Percentiles rank a stretch among this genome's conserved stretches.
phyloP scores from a whole-genome alignment of 2,329 filamentous ascomycete genomes.

The Oidium heveae region DNA sequence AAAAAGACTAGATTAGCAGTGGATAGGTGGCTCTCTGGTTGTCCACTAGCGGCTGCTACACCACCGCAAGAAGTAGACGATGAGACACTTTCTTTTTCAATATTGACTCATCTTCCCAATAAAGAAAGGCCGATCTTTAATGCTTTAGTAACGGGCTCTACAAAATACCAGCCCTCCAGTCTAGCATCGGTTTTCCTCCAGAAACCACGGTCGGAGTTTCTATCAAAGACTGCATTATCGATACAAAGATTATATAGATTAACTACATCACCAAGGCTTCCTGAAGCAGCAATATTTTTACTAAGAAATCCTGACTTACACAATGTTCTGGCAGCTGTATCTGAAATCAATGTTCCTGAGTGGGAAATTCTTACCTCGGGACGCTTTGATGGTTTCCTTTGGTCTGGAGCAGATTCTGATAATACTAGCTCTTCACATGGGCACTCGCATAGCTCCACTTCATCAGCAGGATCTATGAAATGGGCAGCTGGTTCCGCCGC shows the following conservation, averaged over 20 bases:
- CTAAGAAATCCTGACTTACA: constrained; percentile 63
- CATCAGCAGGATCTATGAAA: constrained; percentile 21
- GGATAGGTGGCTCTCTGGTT: constrained; percentile 67
- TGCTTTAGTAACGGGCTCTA: constrained; percentile 40
- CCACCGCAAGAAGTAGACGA: constrained; percentile 80
- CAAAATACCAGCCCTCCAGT: constrained; percentile 24
- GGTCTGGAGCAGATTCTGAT: constrained; percentile 62
- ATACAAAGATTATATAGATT: constrained; percentile 71
- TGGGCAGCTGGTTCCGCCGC: constrained; percentile 12
- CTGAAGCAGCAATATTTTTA: constrained; percentile 66
- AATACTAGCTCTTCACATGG: constrained; percentile 16
- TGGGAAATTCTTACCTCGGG: constrained; percentile 92
- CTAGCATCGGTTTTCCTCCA: constrained; percentile 45
- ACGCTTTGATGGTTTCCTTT: constrained; percentile 84
- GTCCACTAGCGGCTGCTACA: constrained; percentile 41
- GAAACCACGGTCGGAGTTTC: constrained; percentile 42
- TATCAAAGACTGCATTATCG: constrained; percentile 50
- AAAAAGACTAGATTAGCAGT: constrained; percentile 83
- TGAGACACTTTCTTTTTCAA: constrained; percentile 79
- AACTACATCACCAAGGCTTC: constrained; percentile 47
- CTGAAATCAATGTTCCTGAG: constrained; percentile 72
- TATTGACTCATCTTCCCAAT: constrained; percentile 60
- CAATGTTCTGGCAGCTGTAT: constrained; percentile 63
- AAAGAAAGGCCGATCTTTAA: constrained; percentile 63
- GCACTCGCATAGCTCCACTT: constrained; percentile 27